Evolutionary conservation across 1,284 basidiomycete species (phyloP), one percentile per base, ranked within the genome.

Genomic region (Trametes versicolor): DNA sequence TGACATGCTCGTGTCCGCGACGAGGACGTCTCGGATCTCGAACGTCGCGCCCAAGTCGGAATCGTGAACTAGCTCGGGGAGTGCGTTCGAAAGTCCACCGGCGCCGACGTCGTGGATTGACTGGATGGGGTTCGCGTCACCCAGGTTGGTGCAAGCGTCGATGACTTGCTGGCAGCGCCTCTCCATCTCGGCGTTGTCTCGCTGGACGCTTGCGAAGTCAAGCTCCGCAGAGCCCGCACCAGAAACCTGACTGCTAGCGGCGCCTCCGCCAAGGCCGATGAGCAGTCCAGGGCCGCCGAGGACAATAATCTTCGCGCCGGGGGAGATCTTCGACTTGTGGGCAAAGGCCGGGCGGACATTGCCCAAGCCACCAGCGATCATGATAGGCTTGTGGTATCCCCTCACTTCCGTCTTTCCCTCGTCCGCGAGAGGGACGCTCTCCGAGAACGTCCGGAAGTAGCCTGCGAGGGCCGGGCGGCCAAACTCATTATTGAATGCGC

Each of bases 341-440:
- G 96, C 89, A 73, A 93, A 96, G 65, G 86, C 78, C 2, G 92
- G 90, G 27, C 94, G 88, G 43, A 99, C 97, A 73, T 94, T 98
- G 10, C 97, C 97, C 64, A 97, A 88, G 47, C 97, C 97, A 55
- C 97, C 97, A 19, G 98, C 98, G 69, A 99, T 93, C 98, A 99
- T 99, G 82, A 99, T 98, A 17, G 97, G 97, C 78, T 99, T 99
- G 82, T 99, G 98, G 81, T 98, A 99, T 0, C 97, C 97, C 63
- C 96, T 85, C n/a, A 97, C 84, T 75, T 96, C 91, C 2, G 75
- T 76, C 53, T 72, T 68, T 0, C 80, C 82, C 60, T 81, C 78
- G 41, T 79, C 75, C 13, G 80, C 77, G 19, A 82, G 74, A 15
- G 83, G 85, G 0, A 94, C 85, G 49, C 86, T 84, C 77, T 97